These are phyloP conservation scores for Rhizomucor pusillus DNA, from an alignment of 371 early-diverging fungal species.

Conservation along the genomic window DNA sequence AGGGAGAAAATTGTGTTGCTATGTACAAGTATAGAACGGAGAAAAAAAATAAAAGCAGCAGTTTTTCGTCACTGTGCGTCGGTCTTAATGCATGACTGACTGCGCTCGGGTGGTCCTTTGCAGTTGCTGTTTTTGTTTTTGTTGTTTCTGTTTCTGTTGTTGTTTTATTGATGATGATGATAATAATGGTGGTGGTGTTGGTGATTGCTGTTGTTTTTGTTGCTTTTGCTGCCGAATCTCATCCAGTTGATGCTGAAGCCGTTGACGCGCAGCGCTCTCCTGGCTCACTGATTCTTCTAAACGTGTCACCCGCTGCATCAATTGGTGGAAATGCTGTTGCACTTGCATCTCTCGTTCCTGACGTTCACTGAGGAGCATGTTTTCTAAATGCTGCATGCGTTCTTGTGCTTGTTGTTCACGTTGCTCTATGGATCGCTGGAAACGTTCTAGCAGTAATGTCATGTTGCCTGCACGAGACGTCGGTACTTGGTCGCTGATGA, in stretches of 20 bases:
- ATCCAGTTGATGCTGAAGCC: slow-evolving; percentile 7
- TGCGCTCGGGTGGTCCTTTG: background rate
- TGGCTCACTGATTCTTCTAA: slow-evolving; percentile 3
- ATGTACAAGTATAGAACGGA: background rate
- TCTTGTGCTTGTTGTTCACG: slow-evolving; percentile 23
- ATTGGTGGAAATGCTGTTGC: background rate
- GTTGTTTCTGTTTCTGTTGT: too few relatives aligned
- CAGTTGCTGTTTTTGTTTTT: background rate
- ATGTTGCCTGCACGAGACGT: slow-evolving; percentile 15
- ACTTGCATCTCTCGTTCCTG: background rate
- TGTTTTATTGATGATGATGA: too few relatives aligned
- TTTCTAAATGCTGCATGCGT: slow-evolving; percentile 27
- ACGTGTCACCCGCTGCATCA: background rate
- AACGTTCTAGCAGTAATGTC: slow-evolving; percentile 26
- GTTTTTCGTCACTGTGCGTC: background rate
- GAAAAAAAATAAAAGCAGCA: background rate
- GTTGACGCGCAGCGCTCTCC: background rate
- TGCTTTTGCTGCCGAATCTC: slow-evolving; percentile 5
- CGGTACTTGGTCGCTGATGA: slow-evolving; percentile 3
- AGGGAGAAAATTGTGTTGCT: background rate
- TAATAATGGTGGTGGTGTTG: background rate
- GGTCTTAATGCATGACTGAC: background rate
- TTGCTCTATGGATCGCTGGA: slow-evolving; percentile 22
- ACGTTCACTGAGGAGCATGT: slow-evolving; percentile 5
- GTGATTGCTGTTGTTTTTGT: background rate